Conservation (phyloP, 768 basidiomycete genomes). For the Macrocybe gigantea region DNA sequence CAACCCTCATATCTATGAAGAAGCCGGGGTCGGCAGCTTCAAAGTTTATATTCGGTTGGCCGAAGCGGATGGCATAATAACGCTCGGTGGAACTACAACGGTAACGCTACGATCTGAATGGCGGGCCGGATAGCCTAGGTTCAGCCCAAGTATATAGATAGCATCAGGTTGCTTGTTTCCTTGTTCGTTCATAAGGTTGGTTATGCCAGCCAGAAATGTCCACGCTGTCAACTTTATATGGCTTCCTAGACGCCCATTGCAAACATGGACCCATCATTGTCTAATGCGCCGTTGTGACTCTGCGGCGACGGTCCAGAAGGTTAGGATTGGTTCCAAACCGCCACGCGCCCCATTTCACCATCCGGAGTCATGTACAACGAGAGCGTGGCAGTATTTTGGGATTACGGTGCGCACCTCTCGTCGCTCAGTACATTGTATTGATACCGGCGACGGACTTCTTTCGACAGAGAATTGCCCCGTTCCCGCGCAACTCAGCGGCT, state of each 20-base stretch:
- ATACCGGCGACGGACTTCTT: neutral
- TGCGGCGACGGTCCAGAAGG: no score
- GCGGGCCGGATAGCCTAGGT: no score
- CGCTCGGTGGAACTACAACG: neutral
- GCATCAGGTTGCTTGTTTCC: neutral
- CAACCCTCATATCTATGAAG: neutral
- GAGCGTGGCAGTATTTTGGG: conserved; percentile 41
- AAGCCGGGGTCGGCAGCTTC: neutral
- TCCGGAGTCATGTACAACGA: neutral
- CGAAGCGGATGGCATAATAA: neutral
- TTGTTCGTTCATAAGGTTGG: neutral
- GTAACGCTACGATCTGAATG: no score
- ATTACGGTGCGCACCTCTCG: conserved; percentile 19
- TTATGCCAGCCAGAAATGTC: no score
- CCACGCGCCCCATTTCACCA: no score
- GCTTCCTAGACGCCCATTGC: no score
- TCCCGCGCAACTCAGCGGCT: conserved; percentile 34
- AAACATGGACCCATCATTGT: no score
- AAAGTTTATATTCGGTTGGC: neutral
- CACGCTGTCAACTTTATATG: no score
- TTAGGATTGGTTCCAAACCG: no score
- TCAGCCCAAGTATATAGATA: no score
- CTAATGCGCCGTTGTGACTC: no score
- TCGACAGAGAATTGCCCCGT: conserved; percentile 36
- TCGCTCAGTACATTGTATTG: no score